Base-by-base conservation (phyloP, 352 stramenopile species). In the Phytopythium vexans region DNA sequence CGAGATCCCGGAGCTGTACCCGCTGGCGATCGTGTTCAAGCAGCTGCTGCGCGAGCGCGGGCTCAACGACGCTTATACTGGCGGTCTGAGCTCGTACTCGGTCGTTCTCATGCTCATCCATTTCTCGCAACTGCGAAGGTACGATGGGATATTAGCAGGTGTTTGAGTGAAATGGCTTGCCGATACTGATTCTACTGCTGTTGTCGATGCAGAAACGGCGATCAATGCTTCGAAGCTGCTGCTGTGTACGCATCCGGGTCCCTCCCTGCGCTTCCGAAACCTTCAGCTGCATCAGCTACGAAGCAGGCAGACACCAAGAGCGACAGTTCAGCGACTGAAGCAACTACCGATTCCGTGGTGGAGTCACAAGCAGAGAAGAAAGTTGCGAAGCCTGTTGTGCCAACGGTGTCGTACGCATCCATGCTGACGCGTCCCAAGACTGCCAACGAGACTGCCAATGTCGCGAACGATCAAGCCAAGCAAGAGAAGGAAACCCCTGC, bases 71-170 rank as follows among this genome's bases (percentile, higher is more conserved):
- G 85, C 87, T 8, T 97, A 96, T 62, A 96, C 86, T 0, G 90
- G 90, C 38, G 90, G 90, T 2, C 68, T 97, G 3, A 96, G 86
- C 52, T 96, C 85, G 48, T 97, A 97, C 64, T 95, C 88, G 27
- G 69, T 97, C n/a, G 86, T 96, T 51, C 71, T 97, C 7, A 97
- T 97, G 90, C 81, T 97, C 52, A 85, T 95, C 49, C 83, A 93
- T 56, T 93, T 93, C 31, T 85, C 78, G 41, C 71, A 90, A 58
- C 58, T 95, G 27, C 88, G 82, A 73, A 61, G 77, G 33, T 78
- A 68, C 40, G 62, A 35, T 31, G 12, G 10, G 21, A 31, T 6
- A 27, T 27, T n/a, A 42, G 21, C 21, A 27, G 21, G 2, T 27
- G 21, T 27, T 2, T 42, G 11, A n/a, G 11, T 42, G n/a, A 42